Evolutionary conservation across 2,329 filamentous ascomycete genomes (phyloP), one percentile per base, ranked within the genome.

Genomic region (Aspergillus tubingensis): DNA sequence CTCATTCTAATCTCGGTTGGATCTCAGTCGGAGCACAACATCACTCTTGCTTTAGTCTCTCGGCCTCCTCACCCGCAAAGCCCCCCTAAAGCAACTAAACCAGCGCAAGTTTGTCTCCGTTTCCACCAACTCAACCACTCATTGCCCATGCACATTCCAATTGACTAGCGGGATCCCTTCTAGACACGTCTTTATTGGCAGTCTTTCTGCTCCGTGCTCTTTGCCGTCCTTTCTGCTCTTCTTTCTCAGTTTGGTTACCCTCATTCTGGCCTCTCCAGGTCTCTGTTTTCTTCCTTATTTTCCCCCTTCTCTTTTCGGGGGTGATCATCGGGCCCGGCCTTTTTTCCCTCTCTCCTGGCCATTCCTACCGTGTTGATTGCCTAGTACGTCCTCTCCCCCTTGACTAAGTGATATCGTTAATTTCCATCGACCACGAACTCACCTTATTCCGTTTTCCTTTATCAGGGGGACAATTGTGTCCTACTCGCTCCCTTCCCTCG

Each of bases 401-500:
- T 51, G 63, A 39, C 53, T 55, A 41, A 41, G 66, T 67, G 62
- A 69, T 66, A 67, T 64, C 56, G 55, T 48, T 36, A 50, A 44
- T 58, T 63, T 30, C 32, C 51, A 44, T 59, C 38, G 19, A 56
- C 39, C 44, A 54, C 56, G 15, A 52, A 30, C 44, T 49, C 38
- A 51, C 39, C 47, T 90, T 90, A 90, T 87, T 91, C 76, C 82
- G 92, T 82, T 90, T 89, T 11, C 79, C 87, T 89, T 79, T 83
- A 83, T 79, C 81, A 86, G 81, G 87, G 89, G 91, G 91, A 94
- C 90, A 89, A 84, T 78, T 86, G 91, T 83, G 88, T 91, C 88
- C 91, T 50, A 47, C 52, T 63, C 58, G 43, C 48, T 56, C 59
- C 57, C 57, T 61, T 53, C 59, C 62, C 87, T 94, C 82, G 88